A percentile compares a stretch with the other conserved stretches of the same genome.
phyloP scores from a whole-genome alignment of 192 early-diverging fungal genomes.

The Podila epicladia region DNA sequence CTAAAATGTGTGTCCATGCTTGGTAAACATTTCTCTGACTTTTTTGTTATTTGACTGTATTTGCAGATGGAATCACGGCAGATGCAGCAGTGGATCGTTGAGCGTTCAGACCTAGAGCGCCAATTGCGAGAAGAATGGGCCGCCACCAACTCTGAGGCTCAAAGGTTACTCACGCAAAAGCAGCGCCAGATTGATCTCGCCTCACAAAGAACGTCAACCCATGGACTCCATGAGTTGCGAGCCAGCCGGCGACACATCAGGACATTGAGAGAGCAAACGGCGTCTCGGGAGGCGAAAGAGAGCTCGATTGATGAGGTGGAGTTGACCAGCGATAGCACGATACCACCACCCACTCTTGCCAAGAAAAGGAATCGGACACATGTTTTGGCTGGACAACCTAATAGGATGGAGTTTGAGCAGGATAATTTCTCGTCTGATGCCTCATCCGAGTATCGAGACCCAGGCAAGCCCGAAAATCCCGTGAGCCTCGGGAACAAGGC shows the following conservation, averaged over 20 bases:
- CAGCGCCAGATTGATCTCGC: background rate
- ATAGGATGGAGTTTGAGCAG: background rate
- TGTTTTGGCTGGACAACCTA: no score
- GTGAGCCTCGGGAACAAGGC: background rate
- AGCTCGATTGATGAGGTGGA: constrained; percentile 3
- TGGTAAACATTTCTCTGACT: background rate
- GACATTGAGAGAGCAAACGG: background rate
- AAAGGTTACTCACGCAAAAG: background rate
- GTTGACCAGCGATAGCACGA: constrained; percentile 1
- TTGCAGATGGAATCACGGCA: constrained; percentile 7
- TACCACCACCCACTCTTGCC: no score
- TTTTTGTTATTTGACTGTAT: background rate
- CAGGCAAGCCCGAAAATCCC: background rate
- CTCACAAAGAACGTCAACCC: background rate
- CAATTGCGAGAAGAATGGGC: background rate
- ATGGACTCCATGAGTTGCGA: background rate
- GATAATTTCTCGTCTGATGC: background rate
- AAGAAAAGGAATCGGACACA: no score
- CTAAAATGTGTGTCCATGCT: background rate
- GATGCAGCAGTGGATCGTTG: constrained; percentile 18
- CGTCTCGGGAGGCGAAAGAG: background rate
- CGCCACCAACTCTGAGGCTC: background rate
- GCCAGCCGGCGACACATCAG: background rate
- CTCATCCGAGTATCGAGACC: constrained; percentile 22
- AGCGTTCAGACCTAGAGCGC: background rate